These are phyloP conservation scores for Rhizophlyctis rosea DNA, from an alignment of 192 early-diverging fungal genomes.

Conservation along the genomic window DNA sequence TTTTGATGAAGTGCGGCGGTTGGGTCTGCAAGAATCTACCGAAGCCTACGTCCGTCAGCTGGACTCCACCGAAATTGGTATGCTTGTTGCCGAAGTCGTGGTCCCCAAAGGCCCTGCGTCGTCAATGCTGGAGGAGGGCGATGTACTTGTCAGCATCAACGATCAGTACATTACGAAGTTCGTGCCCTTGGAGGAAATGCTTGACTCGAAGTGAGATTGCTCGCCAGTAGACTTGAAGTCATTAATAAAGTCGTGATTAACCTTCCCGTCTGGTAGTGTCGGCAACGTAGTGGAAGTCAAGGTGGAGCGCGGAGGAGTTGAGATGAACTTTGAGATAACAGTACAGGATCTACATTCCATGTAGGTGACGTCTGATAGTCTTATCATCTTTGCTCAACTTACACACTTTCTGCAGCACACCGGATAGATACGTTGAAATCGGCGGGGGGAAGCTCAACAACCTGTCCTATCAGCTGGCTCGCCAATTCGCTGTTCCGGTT, in stretches of 20 bases:
- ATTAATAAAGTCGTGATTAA: no score
- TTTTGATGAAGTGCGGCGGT: conserved; percentile 71
- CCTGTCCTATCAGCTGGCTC: conserved; percentile 50
- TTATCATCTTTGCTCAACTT: not conserved
- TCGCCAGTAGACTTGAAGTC: conserved; percentile 1
- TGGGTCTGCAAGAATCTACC: conserved; percentile 60
- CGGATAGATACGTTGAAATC: conserved; percentile 78
- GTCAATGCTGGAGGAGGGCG: conserved; percentile 68
- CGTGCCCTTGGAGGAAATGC: conserved; percentile 68
- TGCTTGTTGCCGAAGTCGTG: conserved; percentile 74
- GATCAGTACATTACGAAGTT: conserved; percentile 75
- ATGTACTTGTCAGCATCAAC: conserved; percentile 70
- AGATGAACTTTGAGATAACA: conserved; percentile 50
- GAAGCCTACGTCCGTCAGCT: conserved; percentile 59
- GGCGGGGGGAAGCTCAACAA: conserved; percentile 73
- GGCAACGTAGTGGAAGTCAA: no score
- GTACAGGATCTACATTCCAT: conserved; percentile 77
- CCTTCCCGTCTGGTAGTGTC: no score
- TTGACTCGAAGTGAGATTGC: conserved; percentile 52
- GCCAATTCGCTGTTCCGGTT: conserved; percentile 49
- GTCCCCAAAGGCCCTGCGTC: conserved; percentile 70
- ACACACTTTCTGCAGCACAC: conserved; percentile 47
- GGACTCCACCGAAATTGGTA: conserved; percentile 71
- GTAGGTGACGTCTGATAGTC: conserved; percentile 7
- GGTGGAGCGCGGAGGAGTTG: conserved; percentile 73